A percentile compares a stretch with the other conserved stretches of the same genome.
These are phyloP conservation scores for Suhomyces faveliae DNA, from an alignment of 805 yeast genomes.

Conservation along the genomic window DNA sequence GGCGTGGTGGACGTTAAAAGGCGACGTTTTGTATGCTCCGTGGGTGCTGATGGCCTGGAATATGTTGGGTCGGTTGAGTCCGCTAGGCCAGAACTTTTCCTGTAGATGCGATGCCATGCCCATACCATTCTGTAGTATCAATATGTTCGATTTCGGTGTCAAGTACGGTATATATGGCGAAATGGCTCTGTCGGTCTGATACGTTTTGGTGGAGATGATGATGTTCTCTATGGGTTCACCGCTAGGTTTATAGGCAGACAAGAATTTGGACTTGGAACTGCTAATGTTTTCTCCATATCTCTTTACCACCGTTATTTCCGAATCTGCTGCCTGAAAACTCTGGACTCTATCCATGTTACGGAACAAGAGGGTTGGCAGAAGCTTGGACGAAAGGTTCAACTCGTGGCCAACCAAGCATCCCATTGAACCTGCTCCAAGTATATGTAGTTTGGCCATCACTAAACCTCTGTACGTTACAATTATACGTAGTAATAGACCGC, in stretches of 20 bases:
- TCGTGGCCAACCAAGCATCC: constrained; percentile 49
- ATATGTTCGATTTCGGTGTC: constrained; percentile 48
- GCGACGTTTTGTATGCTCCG: constrained; percentile 61
- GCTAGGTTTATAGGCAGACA: constrained; percentile 25
- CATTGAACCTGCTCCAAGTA: constrained; percentile 55
- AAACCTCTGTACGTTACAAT: too few relatives aligned
- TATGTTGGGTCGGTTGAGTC: constrained; percentile 49
- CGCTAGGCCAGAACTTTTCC: constrained; percentile 53
- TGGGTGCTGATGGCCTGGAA: constrained; percentile 80
- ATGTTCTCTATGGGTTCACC: constrained; percentile 47
- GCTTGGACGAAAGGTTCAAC: constrained; percentile 41
- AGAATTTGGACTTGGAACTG: constrained; percentile 15
- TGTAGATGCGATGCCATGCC: constrained; percentile 61
- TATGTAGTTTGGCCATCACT: constrained; percentile 28
- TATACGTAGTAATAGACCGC: too few relatives aligned
- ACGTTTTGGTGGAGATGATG: constrained; percentile 77
- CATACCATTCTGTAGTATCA: constrained; percentile 84
- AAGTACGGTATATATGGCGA: constrained; percentile 52
- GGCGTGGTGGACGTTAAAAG: constrained; percentile 51
- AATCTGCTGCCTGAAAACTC: constrained; percentile 40
- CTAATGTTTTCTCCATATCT: constrained; percentile 19
- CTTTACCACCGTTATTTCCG: constrained; percentile 31
- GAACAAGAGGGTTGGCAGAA: constrained; percentile 35
- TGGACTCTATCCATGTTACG: constrained; percentile 42
- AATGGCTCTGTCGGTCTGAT: constrained; percentile 67